Percentiles rank a stretch among this genome's conserved stretches.
Evolutionary conservation across 2,329 filamentous ascomycete genomes (phyloP).

Genomic region (Plenodomus tracheiphilus): DNA sequence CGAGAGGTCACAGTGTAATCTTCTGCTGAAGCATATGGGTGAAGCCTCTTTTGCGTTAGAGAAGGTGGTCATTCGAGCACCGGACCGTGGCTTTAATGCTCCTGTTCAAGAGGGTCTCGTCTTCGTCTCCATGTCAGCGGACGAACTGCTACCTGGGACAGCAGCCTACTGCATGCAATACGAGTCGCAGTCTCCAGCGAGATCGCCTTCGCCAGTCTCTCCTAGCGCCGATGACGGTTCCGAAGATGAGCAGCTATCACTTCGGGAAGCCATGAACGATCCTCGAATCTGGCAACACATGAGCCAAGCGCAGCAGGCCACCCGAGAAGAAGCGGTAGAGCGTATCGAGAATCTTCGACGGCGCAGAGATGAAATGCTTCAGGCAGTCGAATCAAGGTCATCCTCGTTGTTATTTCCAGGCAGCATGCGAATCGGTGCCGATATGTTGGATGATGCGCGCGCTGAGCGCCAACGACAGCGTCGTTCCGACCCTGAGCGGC

Average conservation of each 20-base stretch:
- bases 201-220: slow-evolving; percentile 33
- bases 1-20: slow-evolving; percentile 82
- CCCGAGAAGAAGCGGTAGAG: slow-evolving; percentile 31
- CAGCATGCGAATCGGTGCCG: background rate
- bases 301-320: slow-evolving; percentile 24
- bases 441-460: slow-evolving; percentile 1
- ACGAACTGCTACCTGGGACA: slow-evolving; percentile 74
- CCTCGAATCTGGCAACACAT: slow-evolving; percentile 32
- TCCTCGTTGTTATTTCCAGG: background rate
- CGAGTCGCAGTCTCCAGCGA: slow-evolving; percentile 22
- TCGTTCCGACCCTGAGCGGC: slow-evolving; percentile 12
- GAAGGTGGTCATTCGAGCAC: slow-evolving; percentile 86
- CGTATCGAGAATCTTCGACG: slow-evolving; percentile 30
- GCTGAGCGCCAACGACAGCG: background rate
- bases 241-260: slow-evolving; percentile 29
- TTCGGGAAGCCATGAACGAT: slow-evolving; percentile 42
- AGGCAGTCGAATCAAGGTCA: slow-evolving; percentile 2
- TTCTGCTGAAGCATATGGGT: slow-evolving; percentile 80
- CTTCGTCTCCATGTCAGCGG: slow-evolving; percentile 83
- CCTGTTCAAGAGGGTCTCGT: slow-evolving; percentile 91
- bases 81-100: slow-evolving; percentile 77
- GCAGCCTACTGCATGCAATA: slow-evolving; percentile 75
- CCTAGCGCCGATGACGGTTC: slow-evolving; percentile 18
- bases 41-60: slow-evolving; percentile 80
- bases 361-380: slow-evolving; percentile 11